Base-by-base conservation (phyloP, 2,329 filamentous ascomycete genomes). In the Ophiocordyceps camponoti-floridani region DNA sequence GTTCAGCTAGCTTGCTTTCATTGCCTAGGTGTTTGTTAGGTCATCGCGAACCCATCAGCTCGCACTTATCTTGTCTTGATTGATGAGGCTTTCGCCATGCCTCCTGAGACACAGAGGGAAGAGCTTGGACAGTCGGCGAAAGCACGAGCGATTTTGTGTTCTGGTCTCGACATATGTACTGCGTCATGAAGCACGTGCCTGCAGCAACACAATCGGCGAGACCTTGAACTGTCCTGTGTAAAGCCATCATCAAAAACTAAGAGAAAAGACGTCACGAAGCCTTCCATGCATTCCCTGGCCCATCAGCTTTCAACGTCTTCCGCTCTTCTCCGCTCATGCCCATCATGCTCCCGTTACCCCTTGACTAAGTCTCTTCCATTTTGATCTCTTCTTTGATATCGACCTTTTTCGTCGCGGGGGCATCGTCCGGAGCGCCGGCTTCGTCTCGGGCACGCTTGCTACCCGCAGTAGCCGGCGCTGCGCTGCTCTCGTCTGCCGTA, bases 321-420 rank as follows among this genome's bases (percentile, higher is more conserved):
- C 5, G 3, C 16, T 10, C 3, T n/a, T 13, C 13, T 43, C 13
- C 16, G 16, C 27, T 12, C 4, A 10, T n/a, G 41, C 33, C 41
- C 16, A 18, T 43, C 31, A 10, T 14, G 10, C n/a, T 33, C 42
- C 28, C 28, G 27, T 35, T 37, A 30, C 33, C 37, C 37, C 16
- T 12, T 13, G 14, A 37, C 27, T 43, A 45, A 45, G 30, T 44
- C 19, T 35, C 38, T 41, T 44, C 43, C 16, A 44, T 46, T 27
- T 46, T 46, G 43, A 51, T 50, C 35, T 59, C 58, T 41, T 63
- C 56, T 63, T 75, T 74, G 55, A 56, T 62, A 50, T 80, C 73
- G 38, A 77, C 68, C 64, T 80, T 81, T 68, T 81, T 81, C 18
- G 73, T 67, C 3, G 72, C 63, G 28, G 67, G 72, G 46, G 66